Base-by-base conservation (phyloP, 169 alveolate species). In the Plasmodium reichenowi region DNA sequence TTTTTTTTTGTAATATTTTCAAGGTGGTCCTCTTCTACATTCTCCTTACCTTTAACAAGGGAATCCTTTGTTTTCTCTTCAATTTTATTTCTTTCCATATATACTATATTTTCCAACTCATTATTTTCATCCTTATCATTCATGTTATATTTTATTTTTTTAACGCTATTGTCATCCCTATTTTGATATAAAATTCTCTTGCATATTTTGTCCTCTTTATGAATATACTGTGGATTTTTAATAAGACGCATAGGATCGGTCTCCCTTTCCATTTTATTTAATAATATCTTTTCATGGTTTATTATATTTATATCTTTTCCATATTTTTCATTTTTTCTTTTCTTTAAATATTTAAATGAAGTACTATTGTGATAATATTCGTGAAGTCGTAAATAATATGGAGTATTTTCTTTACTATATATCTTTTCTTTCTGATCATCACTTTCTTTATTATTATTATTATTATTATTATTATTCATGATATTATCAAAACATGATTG, bases 271-370 rank as follows among this genome's bases (percentile, higher is more conserved):
- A 7, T 38, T 10, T 3, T 15, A 58, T 15, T 72, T 72, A 62
- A 15, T 7, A 10, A 20, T 24, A 59, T 26, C 1, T 12, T 3
- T 1, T 66, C 80, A 20, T 63, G 20, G 5, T 73, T 54, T 43
- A 9, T n/a, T 6, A 26, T 22, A 29, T 15, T 26, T 12, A 15
- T 64, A 20, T 3, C n/a, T 48, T 56, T 13, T 6, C 54, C 29
- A 22, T n/a, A 22, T 45, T 78, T 43, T 15, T 29, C 26, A 17
- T 50, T 22, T 45, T 66, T 67, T 45, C 67, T 66, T 60, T 50
- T 63, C 78, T 64, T 50, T 71, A 78, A 78, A 78, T 64, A 78
- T 7, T 66, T 59, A 78, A 78, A 78, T 26, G 89, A 78, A 7
- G 70, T 48, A 59, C 47, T 78, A 78, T 78, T 20, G 29, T 78